Percentiles rank a stretch among this genome's conserved stretches.
Evolutionary conservation across 768 basidiomycete species (phyloP).

Genomic region (Pleurotus ostreatus): DNA sequence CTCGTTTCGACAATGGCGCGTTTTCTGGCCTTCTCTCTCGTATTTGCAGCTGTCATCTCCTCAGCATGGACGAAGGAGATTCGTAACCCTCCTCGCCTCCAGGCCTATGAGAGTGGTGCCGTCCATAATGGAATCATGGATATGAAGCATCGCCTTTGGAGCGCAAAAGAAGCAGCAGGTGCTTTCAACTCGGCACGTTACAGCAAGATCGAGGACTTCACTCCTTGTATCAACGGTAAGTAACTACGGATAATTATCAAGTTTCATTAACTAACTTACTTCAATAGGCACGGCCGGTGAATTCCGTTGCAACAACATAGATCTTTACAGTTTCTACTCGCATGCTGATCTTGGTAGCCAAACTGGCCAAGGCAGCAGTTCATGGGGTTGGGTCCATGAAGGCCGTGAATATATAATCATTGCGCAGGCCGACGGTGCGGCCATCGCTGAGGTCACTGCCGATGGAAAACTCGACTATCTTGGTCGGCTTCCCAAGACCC

Average conservation of each 20-base stretch:
- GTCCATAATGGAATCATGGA: slow-evolving; percentile 7
- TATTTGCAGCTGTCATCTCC: not conserved
- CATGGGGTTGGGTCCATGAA: slow-evolving; percentile 15
- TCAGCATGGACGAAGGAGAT: not conserved
- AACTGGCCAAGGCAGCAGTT: slow-evolving; percentile 12
- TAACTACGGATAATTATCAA: not conserved
- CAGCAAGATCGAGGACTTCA: not conserved
- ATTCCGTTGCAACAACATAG: slow-evolving; percentile 17
- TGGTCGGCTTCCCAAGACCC: slow-evolving; percentile 19
- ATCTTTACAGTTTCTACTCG: slow-evolving; percentile 15
- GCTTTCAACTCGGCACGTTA: not conserved
- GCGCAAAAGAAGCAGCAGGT: not conserved
- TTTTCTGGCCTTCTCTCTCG: slow-evolving; percentile 1
- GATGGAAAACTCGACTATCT: slow-evolving; percentile 11
- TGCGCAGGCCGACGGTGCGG: slow-evolving; percentile 16
- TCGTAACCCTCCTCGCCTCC: slow-evolving; percentile 4
- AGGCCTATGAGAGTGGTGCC: slow-evolving; percentile 1
- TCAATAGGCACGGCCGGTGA: slow-evolving; percentile 9
- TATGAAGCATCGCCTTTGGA: slow-evolving; percentile 6
- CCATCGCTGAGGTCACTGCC: slow-evolving; percentile 9
- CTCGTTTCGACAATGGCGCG: not conserved
- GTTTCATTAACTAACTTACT: not conserved
- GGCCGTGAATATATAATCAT: slow-evolving; percentile 16
- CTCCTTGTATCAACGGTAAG: slow-evolving; percentile 12
- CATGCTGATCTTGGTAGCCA: slow-evolving; percentile 15